Evolutionary conservation across 805 yeast species (phyloP).

Genomic region (Candida xyloterini): DNA sequence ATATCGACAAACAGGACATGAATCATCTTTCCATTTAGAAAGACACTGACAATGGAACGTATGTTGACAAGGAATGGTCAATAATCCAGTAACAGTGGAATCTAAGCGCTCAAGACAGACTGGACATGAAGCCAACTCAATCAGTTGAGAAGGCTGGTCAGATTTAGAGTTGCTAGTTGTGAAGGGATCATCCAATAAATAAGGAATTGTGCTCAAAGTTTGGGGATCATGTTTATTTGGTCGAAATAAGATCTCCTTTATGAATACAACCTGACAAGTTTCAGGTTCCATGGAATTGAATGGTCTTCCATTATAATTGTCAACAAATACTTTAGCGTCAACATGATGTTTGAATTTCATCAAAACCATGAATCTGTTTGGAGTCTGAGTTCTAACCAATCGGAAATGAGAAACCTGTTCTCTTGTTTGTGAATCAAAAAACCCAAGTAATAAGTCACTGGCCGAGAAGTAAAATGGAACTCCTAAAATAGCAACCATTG

Average conservation of each 20-base stretch:
- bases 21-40: slow-evolving; percentile 84
- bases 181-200: slow-evolving; percentile 70
- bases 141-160: slow-evolving; percentile 5
- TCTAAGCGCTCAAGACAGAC: slow-evolving; percentile 91
- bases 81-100: slow-evolving; percentile 69
- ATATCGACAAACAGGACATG: slow-evolving; percentile 88
- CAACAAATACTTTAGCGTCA: slow-evolving; percentile 62
- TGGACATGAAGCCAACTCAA: slow-evolving; percentile 87
- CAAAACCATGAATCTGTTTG: slow-evolving; percentile 71
- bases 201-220: slow-evolving; percentile 49
- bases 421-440: slow-evolving; percentile 62
- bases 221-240: slow-evolving; percentile 26
- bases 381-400: slow-evolving; percentile 60
- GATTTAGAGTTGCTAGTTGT: background rate
- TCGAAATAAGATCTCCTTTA: slow-evolving; percentile 55
- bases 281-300: slow-evolving; percentile 91
- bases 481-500: slow-evolving; percentile 77
- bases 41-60: slow-evolving; percentile 89
- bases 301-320: slow-evolving; percentile 62
- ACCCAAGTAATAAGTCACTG: slow-evolving; percentile 71
- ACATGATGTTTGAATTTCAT: slow-evolving; percentile 63
- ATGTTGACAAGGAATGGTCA: slow-evolving; percentile 90
- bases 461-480: slow-evolving; percentile 87
- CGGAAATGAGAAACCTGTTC: slow-evolving; percentile 66
- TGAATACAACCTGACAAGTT: slow-evolving; percentile 69